Conservation (phyloP, 1,284 basidiomycete species). For the Ganoderma resinaceum region DNA sequence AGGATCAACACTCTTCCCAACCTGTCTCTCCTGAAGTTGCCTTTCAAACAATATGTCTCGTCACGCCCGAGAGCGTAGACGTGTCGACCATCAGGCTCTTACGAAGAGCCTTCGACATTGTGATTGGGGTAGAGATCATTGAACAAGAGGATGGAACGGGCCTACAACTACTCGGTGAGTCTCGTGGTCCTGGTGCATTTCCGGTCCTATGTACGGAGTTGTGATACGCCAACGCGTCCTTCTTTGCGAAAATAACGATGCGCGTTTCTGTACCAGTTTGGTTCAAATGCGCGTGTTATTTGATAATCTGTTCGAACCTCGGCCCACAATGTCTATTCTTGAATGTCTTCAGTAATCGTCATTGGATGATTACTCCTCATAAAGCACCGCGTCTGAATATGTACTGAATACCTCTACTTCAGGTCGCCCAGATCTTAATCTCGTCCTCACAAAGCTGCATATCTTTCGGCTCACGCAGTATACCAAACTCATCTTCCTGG, state of each 20-base stretch:
- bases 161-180: constrained; percentile 84
- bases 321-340: not conserved
- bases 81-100: constrained; percentile 86
- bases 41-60: constrained; percentile 91
- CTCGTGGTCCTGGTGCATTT: not conserved
- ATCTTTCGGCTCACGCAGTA: constrained; percentile 91
- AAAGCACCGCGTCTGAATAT: not conserved
- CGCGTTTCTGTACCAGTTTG: not conserved
- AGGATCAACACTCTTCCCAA: constrained; percentile 74
- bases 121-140: constrained; percentile 92
- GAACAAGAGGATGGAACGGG: constrained; percentile 66
- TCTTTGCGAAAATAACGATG: not conserved
- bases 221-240: not conserved
- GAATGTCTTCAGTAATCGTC: not conserved
- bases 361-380: constrained; percentile 3
- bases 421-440: constrained; percentile 93
- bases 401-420: constrained; percentile 13
- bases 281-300: not conserved
- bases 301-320: not conserved
- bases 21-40: constrained; percentile 61
- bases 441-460: constrained; percentile 95
- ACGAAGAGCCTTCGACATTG: constrained; percentile 82
- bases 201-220: not conserved
- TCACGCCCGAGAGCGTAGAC: constrained; percentile 92
- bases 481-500: constrained; percentile 91